These are phyloP conservation scores for Neurospora crassa DNA, from an alignment of 2,329 filamentous ascomycete species.

Conservation along the genomic window DNA sequence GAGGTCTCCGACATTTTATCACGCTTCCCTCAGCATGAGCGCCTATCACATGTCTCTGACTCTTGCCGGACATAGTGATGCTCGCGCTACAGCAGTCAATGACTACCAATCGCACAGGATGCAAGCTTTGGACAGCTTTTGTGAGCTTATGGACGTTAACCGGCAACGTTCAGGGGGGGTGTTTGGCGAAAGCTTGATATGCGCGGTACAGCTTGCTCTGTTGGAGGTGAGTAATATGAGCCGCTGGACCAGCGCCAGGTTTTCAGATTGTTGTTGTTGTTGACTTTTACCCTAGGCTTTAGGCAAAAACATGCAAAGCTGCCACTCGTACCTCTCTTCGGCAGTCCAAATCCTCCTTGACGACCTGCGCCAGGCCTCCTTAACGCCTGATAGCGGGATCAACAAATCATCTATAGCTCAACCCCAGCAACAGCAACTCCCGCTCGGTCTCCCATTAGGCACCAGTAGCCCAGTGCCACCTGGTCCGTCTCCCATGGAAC, in stretches of 20 bases:
- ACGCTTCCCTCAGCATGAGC: not conserved
- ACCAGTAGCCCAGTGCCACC: not conserved
- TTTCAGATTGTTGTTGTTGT: not conserved
- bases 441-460: not conserved
- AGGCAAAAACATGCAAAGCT: slow-evolving; percentile 1
- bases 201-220: not conserved
- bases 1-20: slow-evolving; percentile 1
- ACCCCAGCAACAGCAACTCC: not conserved
- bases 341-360: not conserved
- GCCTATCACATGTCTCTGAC: not conserved
- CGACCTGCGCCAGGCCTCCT: not conserved
- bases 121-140: not conserved
- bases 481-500: not conserved
- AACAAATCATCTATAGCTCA: not conserved
- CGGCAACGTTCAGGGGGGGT: not conserved
- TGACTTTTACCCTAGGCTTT: not conserved
- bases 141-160: not conserved
- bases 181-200: slow-evolving; percentile 1
- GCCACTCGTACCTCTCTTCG: slow-evolving; percentile 1
- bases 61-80: not conserved
- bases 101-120: slow-evolving; percentile 1
- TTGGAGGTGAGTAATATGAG: not conserved
- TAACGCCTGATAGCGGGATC: not conserved
- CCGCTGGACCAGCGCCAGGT: not conserved
- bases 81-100: not conserved